Evolutionary conservation across 352 stramenopile species (phyloP), one percentile per base, ranked within the genome.

Genomic region (Phytophthora capsici): DNA sequence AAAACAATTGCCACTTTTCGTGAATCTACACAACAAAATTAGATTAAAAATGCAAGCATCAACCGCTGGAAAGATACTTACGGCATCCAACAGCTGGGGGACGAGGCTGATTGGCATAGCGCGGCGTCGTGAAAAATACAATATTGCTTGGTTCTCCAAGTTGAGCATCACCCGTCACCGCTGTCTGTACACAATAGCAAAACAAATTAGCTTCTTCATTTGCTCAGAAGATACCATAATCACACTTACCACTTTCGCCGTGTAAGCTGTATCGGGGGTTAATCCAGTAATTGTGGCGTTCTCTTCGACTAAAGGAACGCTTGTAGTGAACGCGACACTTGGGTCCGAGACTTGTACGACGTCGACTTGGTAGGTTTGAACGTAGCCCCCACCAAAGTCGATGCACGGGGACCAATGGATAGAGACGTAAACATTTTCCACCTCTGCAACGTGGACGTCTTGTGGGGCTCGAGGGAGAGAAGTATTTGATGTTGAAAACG

Each of bases 41-140:
- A 61, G 5, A n/a, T 13, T 36, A 1, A 26, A 49, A 50, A 19
- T 46, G 37, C 12, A 30, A 12, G 26, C 6, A 20, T 20, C 43
- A 28, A 36, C 1, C 46, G 1, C 14, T 19, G 8, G 38, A 40
- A 28, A 41, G 20, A 40, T 17, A 7, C 81, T 40, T 70, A 90
- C 82, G 75, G 17, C 82, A 90, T 50, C 75, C 73, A 44, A 89
- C 72, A 13, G 60, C 26, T 16, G 82, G 82, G 4, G 73, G 62
- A 13, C 66, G 57, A 14, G 82, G 77, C 45, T 90, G 82, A n/a
- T 72, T 61, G 1, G 54, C 23, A 28, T 57, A 55, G 3, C 38
- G 41, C 0, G 77, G 22, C 2, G 82, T 89, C 28, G 32, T 77
- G 30, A 88, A 88, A 23, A 69, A 82, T 2, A 84, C 57, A 4